phyloP scores from a whole-genome alignment of 805 yeast genomes.

The Cyberlindnera euphorbiae region DNA sequence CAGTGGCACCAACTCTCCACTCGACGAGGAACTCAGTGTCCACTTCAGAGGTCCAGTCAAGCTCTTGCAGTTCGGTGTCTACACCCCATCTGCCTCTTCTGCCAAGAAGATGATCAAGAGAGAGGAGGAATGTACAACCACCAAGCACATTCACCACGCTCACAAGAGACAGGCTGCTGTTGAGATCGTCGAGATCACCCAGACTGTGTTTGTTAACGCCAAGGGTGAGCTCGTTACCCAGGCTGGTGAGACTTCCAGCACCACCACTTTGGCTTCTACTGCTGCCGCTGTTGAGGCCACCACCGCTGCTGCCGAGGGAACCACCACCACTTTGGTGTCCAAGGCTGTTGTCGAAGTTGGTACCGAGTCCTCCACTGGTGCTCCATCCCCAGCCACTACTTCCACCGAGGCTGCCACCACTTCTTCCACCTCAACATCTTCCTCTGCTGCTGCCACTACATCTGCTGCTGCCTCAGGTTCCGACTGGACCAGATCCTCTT shows the following conservation, averaged over 20 bases:
- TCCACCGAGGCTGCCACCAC: conserved; percentile 28
- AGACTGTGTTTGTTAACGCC: conserved; percentile 66
- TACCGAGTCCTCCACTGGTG: conserved; percentile 6
- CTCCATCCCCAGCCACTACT: conserved; percentile 15
- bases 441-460: conserved; percentile 28
- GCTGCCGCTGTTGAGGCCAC: conserved; percentile 13
- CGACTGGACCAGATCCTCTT: conserved; percentile 72
- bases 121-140: conserved; percentile 28
- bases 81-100: conserved; percentile 56
- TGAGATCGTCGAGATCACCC: conserved; percentile 66
- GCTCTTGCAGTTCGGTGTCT: conserved; percentile 83
- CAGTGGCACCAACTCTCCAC: conserved; percentile 71
- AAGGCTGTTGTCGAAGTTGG: too few species aligned
- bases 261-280: conserved; percentile 18
- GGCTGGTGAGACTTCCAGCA: conserved; percentile 13
- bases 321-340: conserved; percentile 1
- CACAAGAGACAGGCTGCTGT: conserved; percentile 61
- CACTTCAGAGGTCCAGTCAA: conserved; percentile 89
- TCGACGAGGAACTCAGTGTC: conserved; percentile 81
- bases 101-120: conserved; percentile 34
- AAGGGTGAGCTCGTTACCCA: conserved; percentile 38
- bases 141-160: conserved; percentile 39
- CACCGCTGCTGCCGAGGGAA: conserved; percentile 12
- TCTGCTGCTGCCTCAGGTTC: conserved; percentile 34
- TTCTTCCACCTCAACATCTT: conserved; percentile 28